phyloP scores from a whole-genome alignment of 257 asterid species.

The Primulina tabacum region DNA sequence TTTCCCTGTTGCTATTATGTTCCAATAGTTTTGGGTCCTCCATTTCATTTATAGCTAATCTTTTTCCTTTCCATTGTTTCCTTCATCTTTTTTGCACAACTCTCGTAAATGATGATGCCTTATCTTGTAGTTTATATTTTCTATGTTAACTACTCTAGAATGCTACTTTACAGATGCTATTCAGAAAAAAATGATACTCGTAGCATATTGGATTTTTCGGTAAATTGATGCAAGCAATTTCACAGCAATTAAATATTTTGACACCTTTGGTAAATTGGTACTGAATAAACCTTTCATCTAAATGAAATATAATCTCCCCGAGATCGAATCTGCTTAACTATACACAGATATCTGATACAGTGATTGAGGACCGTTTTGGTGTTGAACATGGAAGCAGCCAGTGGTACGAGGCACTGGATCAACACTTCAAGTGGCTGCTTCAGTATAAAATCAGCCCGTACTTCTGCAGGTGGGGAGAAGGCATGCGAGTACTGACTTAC shows the following conservation, averaged over 20 bases:
- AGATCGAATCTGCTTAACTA: conserved; percentile 43
- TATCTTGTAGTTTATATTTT: conserved; percentile 7
- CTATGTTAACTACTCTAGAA: conserved; percentile 14
- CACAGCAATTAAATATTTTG: neutral
- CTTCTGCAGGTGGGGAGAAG: conserved; percentile 97
- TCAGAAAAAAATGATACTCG: conserved; percentile 5
- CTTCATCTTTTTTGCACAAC: conserved; percentile 12
- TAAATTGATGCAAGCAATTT: neutral
- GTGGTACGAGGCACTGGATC: conserved; percentile 90
- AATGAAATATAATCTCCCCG: conserved; percentile 14
- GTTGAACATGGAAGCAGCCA: conserved; percentile 90
- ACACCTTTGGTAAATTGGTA: neutral
- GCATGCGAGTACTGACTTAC: conserved; percentile 94
- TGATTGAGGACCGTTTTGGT: conserved; percentile 95
- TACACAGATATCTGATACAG: conserved; percentile 87
- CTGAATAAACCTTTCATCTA: neutral
- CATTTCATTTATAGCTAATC: conserved; percentile 1
- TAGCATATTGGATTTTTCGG: neutral
- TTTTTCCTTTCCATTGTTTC: conserved; percentile 6
- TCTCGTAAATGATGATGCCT: neutral
- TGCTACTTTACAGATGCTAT: conserved; percentile 20
- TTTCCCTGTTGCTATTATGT: conserved; percentile 19
- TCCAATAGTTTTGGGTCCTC: conserved; percentile 12
- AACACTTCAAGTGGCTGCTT: conserved; percentile 92
- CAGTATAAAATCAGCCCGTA: conserved; percentile 92